phyloP scores from a whole-genome alignment of 1,284 basidiomycete species.

The Chalciporus piperatoides region DNA sequence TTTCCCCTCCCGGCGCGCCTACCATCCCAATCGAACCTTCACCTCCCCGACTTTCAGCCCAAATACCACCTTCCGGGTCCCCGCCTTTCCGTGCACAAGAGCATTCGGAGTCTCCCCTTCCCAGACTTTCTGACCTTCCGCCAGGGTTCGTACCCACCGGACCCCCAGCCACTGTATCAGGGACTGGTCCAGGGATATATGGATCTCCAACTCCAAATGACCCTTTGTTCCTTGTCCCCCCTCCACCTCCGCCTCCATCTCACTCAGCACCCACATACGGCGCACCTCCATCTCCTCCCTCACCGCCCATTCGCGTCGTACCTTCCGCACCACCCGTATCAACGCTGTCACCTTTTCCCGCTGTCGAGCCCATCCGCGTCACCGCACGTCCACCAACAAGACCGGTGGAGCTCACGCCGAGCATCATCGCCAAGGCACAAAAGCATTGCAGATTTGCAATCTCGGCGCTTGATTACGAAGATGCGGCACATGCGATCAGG shows the following conservation, averaged over 20 bases:
- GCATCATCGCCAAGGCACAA: conserved; percentile 68
- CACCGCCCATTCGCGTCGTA: conserved; percentile 1
- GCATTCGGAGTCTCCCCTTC: conserved; percentile 12
- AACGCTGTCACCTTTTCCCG: conserved; percentile 7
- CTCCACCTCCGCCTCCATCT: conserved; percentile 14
- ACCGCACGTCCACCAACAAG: conserved; percentile 29
- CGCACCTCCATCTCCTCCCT: conserved; percentile 16
- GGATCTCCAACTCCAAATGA: conserved; percentile 9
- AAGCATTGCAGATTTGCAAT: conserved; percentile 91
- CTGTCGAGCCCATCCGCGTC: conserved; percentile 4
- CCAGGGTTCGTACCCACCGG: conserved; percentile 27
- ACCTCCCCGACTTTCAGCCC: conserved; percentile 13
- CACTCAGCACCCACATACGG: conserved; percentile 13
- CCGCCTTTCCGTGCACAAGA: conserved; percentile 12
- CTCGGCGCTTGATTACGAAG: conserved; percentile 90
- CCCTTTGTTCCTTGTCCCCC: conserved; percentile 14
- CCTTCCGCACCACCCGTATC: conserved; percentile 12
- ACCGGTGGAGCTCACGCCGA: conserved; percentile 56
- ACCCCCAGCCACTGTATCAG: conserved; percentile 7
- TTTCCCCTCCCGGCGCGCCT: conserved; percentile 7
- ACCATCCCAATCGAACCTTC: conserved; percentile 4
- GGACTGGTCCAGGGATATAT: conserved; percentile 2
- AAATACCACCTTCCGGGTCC: conserved; percentile 1
- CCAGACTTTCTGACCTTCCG: conserved; percentile 19
- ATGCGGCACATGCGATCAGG: conserved; percentile 75